A percentile compares a stretch with the other conserved stretches of the same genome.
phyloP scores from a whole-genome alignment of 1,284 basidiomycete species.

The Takashimella koratensis region DNA sequence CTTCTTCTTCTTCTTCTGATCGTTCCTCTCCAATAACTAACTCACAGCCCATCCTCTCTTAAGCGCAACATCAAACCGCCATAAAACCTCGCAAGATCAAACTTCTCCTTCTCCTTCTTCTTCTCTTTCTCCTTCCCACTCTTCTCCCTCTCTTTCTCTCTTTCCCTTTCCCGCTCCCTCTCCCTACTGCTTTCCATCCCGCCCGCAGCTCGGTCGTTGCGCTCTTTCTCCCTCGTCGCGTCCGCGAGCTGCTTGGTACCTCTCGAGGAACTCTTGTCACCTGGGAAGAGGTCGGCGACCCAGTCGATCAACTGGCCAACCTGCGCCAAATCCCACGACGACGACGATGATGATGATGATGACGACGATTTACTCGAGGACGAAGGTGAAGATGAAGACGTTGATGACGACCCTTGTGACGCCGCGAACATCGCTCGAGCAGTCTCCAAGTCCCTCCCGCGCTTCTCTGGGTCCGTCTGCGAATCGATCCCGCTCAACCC shows the following conservation, averaged over 20 bases:
- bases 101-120: conserved; percentile 43
- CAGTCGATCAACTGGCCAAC: conserved; percentile 49
- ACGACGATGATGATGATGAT: conserved; percentile 4
- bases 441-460: neutral
- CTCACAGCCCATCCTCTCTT: conserved; percentile 45
- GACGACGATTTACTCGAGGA: conserved; percentile 1
- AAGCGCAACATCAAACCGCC: conserved; percentile 49
- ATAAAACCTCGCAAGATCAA: conserved; percentile 49
- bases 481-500: conserved; percentile 15
- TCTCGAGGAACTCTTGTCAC: conserved; percentile 20
- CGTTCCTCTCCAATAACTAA: neutral
- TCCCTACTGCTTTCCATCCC: neutral
- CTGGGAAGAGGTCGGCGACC: conserved; percentile 46
- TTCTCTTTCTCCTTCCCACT: conserved; percentile 23
- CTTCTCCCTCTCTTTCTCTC: conserved; percentile 6
- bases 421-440: neutral
- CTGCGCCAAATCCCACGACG: conserved; percentile 41
- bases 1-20: neutral
- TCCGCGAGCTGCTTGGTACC: conserved; percentile 42
- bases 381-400: neutral
- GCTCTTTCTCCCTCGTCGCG: conserved; percentile 37
- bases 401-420: neutral
- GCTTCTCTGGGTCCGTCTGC: neutral
- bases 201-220: conserved; percentile 9
- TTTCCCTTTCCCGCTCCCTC: conserved; percentile 1